Conservation (phyloP, 2,329 filamentous ascomycete genomes). For the Coniochaeta prunicola region DNA sequence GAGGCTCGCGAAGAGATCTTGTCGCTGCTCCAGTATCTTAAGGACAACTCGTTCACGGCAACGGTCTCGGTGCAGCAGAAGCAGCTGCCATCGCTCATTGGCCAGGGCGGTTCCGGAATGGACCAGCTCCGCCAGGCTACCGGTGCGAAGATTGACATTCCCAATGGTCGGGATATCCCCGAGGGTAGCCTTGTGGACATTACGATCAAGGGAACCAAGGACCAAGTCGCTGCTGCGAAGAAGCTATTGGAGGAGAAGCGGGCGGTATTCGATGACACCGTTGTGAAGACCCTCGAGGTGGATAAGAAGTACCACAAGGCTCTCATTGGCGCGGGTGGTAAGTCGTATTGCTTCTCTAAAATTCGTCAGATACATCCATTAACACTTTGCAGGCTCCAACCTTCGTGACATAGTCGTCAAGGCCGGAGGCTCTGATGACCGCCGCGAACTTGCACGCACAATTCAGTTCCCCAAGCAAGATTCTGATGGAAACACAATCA, state of each 20-base stretch:
- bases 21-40: slow-evolving; percentile 79
- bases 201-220: slow-evolving; percentile 84
- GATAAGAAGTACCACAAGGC: slow-evolving; percentile 89
- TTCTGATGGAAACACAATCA: slow-evolving; percentile 73
- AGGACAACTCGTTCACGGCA: slow-evolving; percentile 77
- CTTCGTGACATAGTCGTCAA: slow-evolving; percentile 80
- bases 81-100: slow-evolving; percentile 90
- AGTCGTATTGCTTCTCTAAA: slow-evolving; percentile 24
- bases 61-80: slow-evolving; percentile 81
- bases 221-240: slow-evolving; percentile 85
- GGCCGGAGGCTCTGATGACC: slow-evolving; percentile 84
- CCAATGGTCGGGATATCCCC: slow-evolving; percentile 67
- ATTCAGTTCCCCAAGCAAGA: slow-evolving; percentile 94
- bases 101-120: slow-evolving; percentile 82
- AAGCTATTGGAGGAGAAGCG: slow-evolving; percentile 83
- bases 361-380: slow-evolving; percentile 17
- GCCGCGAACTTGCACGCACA: slow-evolving; percentile 74
- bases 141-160: slow-evolving; percentile 87
- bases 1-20: slow-evolving; percentile 87
- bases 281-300: slow-evolving; percentile 78
- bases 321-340: slow-evolving; percentile 84
- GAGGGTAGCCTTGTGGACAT: slow-evolving; percentile 67
- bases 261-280: slow-evolving; percentile 81
- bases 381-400: slow-evolving; percentile 59
- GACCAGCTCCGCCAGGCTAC: slow-evolving; percentile 80